Evolutionary conservation across 106 monocot species (phyloP), one percentile per base, ranked within the genome.

Genomic region (Dendrobium huoshanense): DNA sequence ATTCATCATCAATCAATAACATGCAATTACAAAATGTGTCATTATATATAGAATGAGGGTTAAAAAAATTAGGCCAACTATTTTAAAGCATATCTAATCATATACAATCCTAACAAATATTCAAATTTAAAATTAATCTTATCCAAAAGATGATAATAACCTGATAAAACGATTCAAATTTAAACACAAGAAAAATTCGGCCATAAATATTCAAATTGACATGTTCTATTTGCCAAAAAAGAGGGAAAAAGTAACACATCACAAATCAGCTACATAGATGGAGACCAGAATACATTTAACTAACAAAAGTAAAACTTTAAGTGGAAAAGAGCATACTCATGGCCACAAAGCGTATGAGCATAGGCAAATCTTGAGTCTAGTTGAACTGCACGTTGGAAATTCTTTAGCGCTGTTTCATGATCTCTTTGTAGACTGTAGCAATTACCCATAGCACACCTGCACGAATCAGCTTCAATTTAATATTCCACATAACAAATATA

Each of bases 351-450:
- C 18, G 99, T 95, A 72, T 99, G 95, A 75, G 95, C 99, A 81
- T 99, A 99, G 73, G 90, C 85, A 86, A 93, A 95, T 93, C 91
- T 86, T 18, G 95, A 75, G 79, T 99, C 91, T 33, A 99, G 78
- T 77, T 99, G 93, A 64, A 93, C 91, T 4, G 99, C 91, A 43
- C 98, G 92, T 83, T 89, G 98, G 58, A 99, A 99, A 77, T 81
- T 95, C 78, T 99, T 99, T 47, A 99, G 81, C 9, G 98, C 98
- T 78, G 89, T 93, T 84, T 99, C 98, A 87, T 99, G 98, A 84
- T 99, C 98, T 81, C 94, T 99, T 86, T 90, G 89, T 84, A 95
- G 84, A 88, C 92, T 91, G 79, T 93, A 99, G 82, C 98, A 99
- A 82, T 99, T 99, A 67, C 98, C 98, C 85, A 95, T 81, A 16